Evolutionary conservation across 2,329 filamentous ascomycete species (phyloP).

Genomic region (Trematosphaeria pertusa): DNA sequence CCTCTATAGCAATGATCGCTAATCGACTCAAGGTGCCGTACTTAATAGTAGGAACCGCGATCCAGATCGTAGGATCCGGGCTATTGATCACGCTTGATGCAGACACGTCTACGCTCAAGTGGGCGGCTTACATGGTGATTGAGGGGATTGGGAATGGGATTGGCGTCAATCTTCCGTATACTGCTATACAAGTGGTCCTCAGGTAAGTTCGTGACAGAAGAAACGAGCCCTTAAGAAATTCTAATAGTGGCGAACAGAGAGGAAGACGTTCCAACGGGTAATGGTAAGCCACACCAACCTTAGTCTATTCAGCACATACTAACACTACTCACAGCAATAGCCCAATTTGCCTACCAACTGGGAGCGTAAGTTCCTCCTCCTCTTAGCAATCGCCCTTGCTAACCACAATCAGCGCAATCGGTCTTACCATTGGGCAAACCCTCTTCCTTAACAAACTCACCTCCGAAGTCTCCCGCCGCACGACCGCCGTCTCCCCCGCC

Average conservation of each 20-base stretch:
- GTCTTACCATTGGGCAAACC: constrained; percentile 7
- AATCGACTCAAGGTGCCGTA: constrained; percentile 11
- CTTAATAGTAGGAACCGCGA: constrained; percentile 5
- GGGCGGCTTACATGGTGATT: constrained; percentile 9
- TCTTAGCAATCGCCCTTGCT: no score
- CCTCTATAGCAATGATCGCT: no score
- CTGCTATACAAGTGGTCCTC: constrained; percentile 7
- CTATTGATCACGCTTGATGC: constrained; percentile 1
- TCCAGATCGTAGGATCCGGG: constrained; percentile 1
- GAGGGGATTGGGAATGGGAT: constrained; percentile 8
- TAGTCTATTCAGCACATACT: no score
- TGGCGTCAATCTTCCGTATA: background rate
- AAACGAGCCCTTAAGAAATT: no score
- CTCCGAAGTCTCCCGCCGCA: background rate
- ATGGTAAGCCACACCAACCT: background rate
- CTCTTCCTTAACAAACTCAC: constrained; percentile 7
- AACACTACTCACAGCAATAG: no score
- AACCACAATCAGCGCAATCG: constrained; percentile 1
- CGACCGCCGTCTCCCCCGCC: background rate
- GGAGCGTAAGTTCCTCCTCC: constrained; percentile 3
- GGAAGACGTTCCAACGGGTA: background rate
- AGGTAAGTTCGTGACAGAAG: no score
- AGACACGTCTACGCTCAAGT: constrained; percentile 4
- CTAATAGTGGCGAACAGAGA: background rate
- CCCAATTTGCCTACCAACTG: background rate